Evolutionary conservation across 805 yeast genomes (phyloP).

Genomic region (Metschnikowia henanensis): DNA sequence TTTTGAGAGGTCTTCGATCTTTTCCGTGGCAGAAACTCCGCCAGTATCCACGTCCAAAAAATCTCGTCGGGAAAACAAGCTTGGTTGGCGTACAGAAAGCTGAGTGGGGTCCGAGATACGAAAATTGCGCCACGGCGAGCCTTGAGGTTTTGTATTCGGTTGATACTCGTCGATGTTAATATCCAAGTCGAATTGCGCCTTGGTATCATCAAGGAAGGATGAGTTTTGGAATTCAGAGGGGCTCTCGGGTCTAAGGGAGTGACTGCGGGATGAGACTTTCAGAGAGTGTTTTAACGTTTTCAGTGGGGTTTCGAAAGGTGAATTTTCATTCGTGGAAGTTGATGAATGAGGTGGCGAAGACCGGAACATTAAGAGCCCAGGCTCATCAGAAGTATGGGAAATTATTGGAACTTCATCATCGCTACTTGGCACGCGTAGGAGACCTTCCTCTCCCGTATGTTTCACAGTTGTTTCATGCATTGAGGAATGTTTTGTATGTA

Average conservation of each 20-base stretch:
- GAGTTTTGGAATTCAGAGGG: conserved; percentile 14
- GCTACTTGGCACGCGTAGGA: conserved; percentile 1
- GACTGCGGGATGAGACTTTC: not conserved
- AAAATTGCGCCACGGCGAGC: conserved; percentile 14
- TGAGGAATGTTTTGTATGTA: too few relatives aligned
- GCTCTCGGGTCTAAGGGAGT: conserved; percentile 3
- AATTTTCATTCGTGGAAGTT: not conserved
- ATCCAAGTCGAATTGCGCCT: conserved; percentile 19
- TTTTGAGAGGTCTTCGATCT: conserved; percentile 19
- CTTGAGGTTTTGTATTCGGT: conserved; percentile 4
- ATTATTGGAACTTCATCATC: not conserved
- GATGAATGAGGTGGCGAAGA: not conserved
- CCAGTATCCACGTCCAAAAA: conserved; percentile 9
- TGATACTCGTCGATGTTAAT: conserved; percentile 18
- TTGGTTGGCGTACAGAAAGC: conserved; percentile 11
- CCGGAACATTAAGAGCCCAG: not conserved
- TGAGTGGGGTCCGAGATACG: conserved; percentile 12
- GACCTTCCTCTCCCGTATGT: not conserved
- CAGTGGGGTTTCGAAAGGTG: conserved; percentile 6
- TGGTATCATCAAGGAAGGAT: conserved; percentile 18
- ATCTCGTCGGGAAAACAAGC: conserved; percentile 7
- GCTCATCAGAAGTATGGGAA: not conserved
- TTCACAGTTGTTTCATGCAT: conserved; percentile 1
- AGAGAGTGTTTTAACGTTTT: not conserved
- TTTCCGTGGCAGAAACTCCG: conserved; percentile 10